Conservation (phyloP, 2,329 filamentous ascomycete genomes). For the Venturia asperata region DNA sequence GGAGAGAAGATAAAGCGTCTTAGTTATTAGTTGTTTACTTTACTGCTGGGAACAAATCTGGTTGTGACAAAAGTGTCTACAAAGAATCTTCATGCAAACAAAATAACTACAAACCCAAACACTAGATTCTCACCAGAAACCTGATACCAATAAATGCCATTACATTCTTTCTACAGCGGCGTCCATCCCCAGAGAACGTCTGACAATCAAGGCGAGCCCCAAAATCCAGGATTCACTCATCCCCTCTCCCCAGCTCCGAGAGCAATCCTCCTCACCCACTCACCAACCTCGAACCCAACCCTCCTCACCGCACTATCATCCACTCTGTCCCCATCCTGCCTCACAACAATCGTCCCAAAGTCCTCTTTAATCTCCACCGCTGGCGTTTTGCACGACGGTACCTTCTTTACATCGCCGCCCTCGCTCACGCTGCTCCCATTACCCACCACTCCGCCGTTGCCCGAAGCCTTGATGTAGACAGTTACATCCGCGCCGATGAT, state of each 20-base stretch:
- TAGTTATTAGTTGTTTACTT: too few species aligned
- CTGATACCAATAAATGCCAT: too few species aligned
- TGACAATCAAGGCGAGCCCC: background rate
- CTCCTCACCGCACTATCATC: constrained; percentile 55
- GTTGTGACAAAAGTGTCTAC: too few species aligned
- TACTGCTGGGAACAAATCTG: too few species aligned
- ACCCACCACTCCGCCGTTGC: constrained; percentile 24
- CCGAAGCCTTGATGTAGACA: constrained; percentile 52
- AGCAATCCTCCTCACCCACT: constrained; percentile 53
- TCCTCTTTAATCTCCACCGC: constrained; percentile 36
- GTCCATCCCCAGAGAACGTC: too few species aligned
- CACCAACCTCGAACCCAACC: constrained; percentile 78
- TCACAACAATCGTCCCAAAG: constrained; percentile 35
- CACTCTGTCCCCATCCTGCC: constrained; percentile 31
- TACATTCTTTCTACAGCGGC: too few species aligned
- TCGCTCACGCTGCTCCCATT: background rate
- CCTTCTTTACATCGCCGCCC: background rate
- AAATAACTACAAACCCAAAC: too few species aligned
- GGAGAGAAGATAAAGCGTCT: too few species aligned
- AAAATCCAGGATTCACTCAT: background rate
- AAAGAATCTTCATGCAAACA: too few species aligned
- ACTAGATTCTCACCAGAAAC: too few species aligned
- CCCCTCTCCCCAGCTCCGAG: background rate
- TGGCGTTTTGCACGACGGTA: constrained; percentile 17
- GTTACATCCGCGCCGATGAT: constrained; percentile 75